These are phyloP conservation scores for Kodamaea kakaduensis DNA, from an alignment of 805 yeast species.

Conservation along the genomic window DNA sequence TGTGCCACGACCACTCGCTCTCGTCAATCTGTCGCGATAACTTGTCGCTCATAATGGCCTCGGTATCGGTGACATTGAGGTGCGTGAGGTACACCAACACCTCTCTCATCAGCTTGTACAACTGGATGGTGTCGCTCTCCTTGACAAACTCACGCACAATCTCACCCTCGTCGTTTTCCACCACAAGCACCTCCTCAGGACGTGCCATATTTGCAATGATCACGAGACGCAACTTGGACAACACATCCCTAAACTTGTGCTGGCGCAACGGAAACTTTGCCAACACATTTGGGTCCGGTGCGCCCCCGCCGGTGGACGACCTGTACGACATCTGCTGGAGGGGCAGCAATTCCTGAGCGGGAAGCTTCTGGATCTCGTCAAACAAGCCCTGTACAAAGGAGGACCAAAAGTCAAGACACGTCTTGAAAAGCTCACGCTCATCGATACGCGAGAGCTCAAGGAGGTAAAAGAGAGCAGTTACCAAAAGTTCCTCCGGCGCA, in stretches of 20 bases:
- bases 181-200: conserved; percentile 96
- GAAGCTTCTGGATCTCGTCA: conserved; percentile 79
- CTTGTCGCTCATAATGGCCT: conserved; percentile 87
- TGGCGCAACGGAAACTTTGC: conserved; percentile 81
- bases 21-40: conserved; percentile 92
- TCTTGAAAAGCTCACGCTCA: conserved; percentile 93
- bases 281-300: conserved; percentile 76
- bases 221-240: conserved; percentile 84
- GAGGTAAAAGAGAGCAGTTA: conserved; percentile 74
- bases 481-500: conserved; percentile 54
- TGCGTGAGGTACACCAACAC: conserved; percentile 93
- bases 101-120: conserved; percentile 94
- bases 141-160: conserved; percentile 95
- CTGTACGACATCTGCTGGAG: conserved; percentile 63
- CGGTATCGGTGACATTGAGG: conserved; percentile 90
- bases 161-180: conserved; percentile 98
- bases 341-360: conserved; percentile 68
- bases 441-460: conserved; percentile 84
- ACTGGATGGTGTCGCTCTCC: conserved; percentile 94
- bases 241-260: conserved; percentile 72
- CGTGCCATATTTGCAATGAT: conserved; percentile 96
- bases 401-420: conserved; percentile 93
- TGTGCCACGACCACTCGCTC: conserved; percentile 98
- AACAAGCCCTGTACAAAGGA: conserved; percentile 77
- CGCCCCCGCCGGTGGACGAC: conserved; percentile 59